phyloP scores from a whole-genome alignment of 805 yeast species.

The Saccharomycopsis microspora region DNA sequence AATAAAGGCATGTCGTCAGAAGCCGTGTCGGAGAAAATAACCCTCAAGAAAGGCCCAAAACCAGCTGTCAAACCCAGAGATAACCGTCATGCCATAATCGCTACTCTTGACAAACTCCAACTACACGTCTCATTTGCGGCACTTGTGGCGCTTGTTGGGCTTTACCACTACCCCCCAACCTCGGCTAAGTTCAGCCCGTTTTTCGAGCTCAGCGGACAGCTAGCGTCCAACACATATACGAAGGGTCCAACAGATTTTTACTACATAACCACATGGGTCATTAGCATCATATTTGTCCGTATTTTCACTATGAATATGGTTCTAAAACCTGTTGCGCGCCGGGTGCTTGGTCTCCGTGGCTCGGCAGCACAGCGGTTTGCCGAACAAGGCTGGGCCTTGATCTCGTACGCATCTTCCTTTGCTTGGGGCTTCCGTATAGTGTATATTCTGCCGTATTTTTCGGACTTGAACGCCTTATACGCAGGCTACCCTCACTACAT shows the following conservation, averaged over 20 bases:
- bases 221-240: conserved; percentile 28
- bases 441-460: conserved; percentile 44
- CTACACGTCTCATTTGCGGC: conserved; percentile 3
- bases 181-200: neutral
- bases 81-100: neutral
- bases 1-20: neutral
- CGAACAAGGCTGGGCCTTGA: conserved; percentile 75
- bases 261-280: conserved; percentile 41
- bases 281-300: conserved; percentile 47
- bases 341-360: conserved; percentile 30
- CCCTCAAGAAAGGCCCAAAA: neutral
- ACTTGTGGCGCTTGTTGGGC: neutral
- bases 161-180: conserved; percentile 6
- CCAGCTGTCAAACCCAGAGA: neutral
- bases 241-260: conserved; percentile 45
- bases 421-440: conserved; percentile 47
- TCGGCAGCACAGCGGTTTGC: conserved; percentile 59
- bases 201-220: conserved; percentile 6
- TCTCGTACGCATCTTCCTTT: conserved; percentile 49
- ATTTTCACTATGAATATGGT: conserved; percentile 46
- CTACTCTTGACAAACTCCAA: conserved; percentile 2
- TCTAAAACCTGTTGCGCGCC: conserved; percentile 44
- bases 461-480: conserved; percentile 48
- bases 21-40: neutral
- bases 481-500: conserved; percentile 63